Evolutionary conservation across 495 filamentous ascomycete species (phyloP).

Genomic region (Oidiodendron maius): DNA sequence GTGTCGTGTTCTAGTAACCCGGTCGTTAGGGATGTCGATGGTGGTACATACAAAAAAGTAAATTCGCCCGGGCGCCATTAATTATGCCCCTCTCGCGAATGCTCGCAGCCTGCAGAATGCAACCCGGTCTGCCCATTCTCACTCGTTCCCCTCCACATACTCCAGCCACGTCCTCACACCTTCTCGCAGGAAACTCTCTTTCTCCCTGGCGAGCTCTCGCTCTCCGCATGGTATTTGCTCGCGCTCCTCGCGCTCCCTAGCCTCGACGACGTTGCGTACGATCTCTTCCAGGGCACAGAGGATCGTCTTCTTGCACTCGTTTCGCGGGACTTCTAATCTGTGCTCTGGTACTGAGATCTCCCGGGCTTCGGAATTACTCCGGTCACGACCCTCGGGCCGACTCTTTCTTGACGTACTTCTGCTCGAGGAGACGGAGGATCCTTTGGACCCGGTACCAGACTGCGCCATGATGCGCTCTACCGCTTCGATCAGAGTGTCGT

Average conservation of each 20-base stretch:
- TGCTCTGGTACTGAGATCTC: constrained; percentile 3
- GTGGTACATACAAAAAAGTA: not conserved
- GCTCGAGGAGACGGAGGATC: constrained; percentile 36
- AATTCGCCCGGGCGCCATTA: not conserved
- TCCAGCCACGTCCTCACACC: constrained; percentile 60
- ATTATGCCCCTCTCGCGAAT: not conserved
- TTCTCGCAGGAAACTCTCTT: constrained; percentile 53
- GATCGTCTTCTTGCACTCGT: constrained; percentile 55
- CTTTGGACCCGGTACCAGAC: constrained; percentile 13
- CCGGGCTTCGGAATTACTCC: constrained; percentile 6
- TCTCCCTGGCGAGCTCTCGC: constrained; percentile 24
- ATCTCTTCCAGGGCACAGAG: constrained; percentile 61
- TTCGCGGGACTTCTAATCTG: constrained; percentile 43
- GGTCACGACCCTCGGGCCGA: constrained; percentile 5
- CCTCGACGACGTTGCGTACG: constrained; percentile 52
- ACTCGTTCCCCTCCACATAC: constrained; percentile 38
- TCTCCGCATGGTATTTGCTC: constrained; percentile 22
- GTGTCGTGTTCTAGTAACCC: not conserved
- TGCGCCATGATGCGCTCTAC: constrained; percentile 66
- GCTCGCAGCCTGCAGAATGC: not conserved
- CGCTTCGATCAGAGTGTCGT: constrained; percentile 68
- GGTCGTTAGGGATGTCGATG: not conserved
- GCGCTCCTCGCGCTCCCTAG: constrained; percentile 25
- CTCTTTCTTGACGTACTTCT: constrained; percentile 17
- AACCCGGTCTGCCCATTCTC: not conserved